These are phyloP conservation scores for Turritis glabra DNA, from an alignment of 345 rosid genomes.

Conservation along the genomic window DNA sequence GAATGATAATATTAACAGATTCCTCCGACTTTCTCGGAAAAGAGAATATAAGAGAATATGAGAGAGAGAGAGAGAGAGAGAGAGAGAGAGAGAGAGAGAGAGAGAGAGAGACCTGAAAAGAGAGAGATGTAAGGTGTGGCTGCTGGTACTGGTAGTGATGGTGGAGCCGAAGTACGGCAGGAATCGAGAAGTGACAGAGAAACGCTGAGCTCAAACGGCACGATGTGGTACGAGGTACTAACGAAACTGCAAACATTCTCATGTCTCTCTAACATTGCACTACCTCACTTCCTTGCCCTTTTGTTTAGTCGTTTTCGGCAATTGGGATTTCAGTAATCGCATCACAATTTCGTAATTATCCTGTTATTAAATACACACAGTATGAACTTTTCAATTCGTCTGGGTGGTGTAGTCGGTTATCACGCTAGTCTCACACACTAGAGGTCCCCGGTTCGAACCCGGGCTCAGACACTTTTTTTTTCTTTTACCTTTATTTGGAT, in stretches of 20 bases:
- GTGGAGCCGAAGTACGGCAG: constrained; percentile 34
- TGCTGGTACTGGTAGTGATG: constrained; percentile 27
- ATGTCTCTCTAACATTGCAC: neutral
- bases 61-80: constrained; percentile 20
- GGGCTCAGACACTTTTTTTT: constrained; percentile 50
- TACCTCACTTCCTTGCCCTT: neutral
- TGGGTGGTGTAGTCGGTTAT: constrained; percentile 83
- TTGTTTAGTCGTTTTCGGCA: constrained; percentile 25
- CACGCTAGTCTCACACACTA: constrained; percentile 86
- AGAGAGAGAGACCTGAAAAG: constrained; percentile 29
- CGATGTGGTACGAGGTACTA: constrained; percentile 29
- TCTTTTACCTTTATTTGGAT: neutral
- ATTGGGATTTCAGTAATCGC: neutral
- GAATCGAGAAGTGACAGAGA: constrained; percentile 27
- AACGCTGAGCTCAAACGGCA: constrained; percentile 36
- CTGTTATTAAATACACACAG: neutral
- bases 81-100: constrained; percentile 17
- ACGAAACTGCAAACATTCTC: constrained; percentile 34
- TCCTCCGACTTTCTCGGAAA: constrained; percentile 24
- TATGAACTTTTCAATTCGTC: constrained; percentile 7
- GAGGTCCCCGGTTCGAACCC: constrained; percentile 77
- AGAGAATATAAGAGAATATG: neutral
- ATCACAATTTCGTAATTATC: neutral
- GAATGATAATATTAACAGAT: too few relatives aligned
- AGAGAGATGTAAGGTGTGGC: constrained; percentile 25